Evolutionary conservation across 2,329 filamentous ascomycete species (phyloP), one percentile per base, ranked within the genome.

Genomic region (Fusarium circinatum): DNA sequence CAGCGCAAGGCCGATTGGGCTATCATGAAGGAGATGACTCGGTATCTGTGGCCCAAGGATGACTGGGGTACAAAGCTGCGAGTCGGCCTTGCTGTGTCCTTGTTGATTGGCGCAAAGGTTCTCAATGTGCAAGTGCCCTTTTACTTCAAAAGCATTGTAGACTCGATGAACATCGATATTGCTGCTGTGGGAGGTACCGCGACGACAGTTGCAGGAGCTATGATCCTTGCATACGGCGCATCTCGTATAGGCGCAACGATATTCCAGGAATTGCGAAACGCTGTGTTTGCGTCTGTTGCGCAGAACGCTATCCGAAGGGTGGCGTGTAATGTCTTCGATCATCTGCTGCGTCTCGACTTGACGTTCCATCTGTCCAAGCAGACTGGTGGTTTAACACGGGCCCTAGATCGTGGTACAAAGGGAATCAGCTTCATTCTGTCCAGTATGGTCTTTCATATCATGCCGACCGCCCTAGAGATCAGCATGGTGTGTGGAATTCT

Each of bases 81-180:
- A 71, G 96, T 99, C 39, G 90, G 93, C 17, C 84, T 97, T 54
- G 95, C 96, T n/a, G 88, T 99, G 8, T 90, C 88, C 13, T 84
- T 99, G 71, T 88, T 99, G 42, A 85, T 99, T 28, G 94, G 95
- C 67, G 94, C 95, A 80, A 99, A 99, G 88, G 90, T 97, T 55
- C 87, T 99, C 79, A 99, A 98, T 82, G 96, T 99, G 22, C 95
- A 99, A 85, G 94, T 99, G 52, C 96, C 96, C 0, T 99, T 99
- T 81, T 99, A 98, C 86, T 99, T 99, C 87, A 98, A 98, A 87
- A 95, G 86, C 82, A 98, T 99, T 74, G 94, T 99, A 47, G 97
- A 99, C 82, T 91, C 94, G 26, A 98, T 99, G 94, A 99, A 99
- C 82, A 89, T 99, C 76, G 96, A 99, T 82, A 92, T 98, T 80